Conservation (phyloP, 495 filamentous ascomycete species). For the Cercophora samala region DNA sequence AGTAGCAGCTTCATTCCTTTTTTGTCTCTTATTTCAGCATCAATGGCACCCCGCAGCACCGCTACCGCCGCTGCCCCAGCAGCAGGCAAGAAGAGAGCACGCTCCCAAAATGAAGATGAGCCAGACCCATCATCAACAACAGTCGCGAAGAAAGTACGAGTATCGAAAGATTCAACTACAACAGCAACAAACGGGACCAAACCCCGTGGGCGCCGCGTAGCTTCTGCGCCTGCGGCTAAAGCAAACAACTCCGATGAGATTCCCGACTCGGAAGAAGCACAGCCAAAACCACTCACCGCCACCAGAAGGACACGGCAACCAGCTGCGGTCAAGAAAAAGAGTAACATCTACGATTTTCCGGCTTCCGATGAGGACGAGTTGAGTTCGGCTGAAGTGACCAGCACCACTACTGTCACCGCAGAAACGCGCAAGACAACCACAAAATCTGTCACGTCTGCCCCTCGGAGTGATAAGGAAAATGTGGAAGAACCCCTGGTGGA, state of each 20-base stretch:
- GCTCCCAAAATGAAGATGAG: slow-evolving; percentile 20
- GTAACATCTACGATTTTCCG: slow-evolving; percentile 40
- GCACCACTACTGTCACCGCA: not conserved
- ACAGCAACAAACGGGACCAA: slow-evolving; percentile 26
- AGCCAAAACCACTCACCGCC: slow-evolving; percentile 5
- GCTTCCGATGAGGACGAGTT: slow-evolving; percentile 42
- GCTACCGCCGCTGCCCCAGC: slow-evolving; percentile 8
- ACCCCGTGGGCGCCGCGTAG: slow-evolving; percentile 7
- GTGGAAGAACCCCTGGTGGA: slow-evolving; percentile 5
- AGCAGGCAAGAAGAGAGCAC: slow-evolving; percentile 21
- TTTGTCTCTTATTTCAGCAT: not conserved
- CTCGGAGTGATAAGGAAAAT: not conserved
- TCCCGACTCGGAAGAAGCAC: slow-evolving; percentile 28
- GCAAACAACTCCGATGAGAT: slow-evolving; percentile 18
- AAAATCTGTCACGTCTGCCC: not conserved
- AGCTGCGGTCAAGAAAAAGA: not conserved
- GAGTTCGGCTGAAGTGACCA: not conserved
- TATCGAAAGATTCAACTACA: slow-evolving; percentile 21
- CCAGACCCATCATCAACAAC: slow-evolving; percentile 15
- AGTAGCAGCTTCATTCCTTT: not conserved
- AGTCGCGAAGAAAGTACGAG: slow-evolving; percentile 35
- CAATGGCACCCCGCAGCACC: slow-evolving; percentile 8
- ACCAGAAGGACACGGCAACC: slow-evolving; percentile 9
- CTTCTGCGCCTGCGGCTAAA: not conserved
- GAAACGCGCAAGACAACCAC: slow-evolving; percentile 2